Evolutionary conservation across 345 rosid species (phyloP), one percentile per base, ranked within the genome.

Genomic region (Gossypium arboreum): DNA sequence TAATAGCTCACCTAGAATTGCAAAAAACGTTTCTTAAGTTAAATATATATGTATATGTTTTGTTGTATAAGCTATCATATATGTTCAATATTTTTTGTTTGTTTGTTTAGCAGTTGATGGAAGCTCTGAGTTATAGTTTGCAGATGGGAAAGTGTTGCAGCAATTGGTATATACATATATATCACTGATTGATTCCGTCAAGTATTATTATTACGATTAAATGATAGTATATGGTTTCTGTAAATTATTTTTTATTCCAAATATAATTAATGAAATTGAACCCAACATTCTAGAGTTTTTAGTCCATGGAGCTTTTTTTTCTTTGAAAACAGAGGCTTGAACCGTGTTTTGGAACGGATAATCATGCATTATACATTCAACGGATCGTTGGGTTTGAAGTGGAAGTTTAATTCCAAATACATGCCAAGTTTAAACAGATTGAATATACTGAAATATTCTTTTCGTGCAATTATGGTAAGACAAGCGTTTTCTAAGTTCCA

Each of bases 181-280:
- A 1, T 68, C 41, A 34, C 12, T 2, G 6, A 47, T 68, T 68
- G 71, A 22, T 22, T 24, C 56, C 24, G 20, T 47, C 0, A 7
- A 68, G 18, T 47, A 68, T 68, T 47, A 68, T 68, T 47, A 22
- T 47, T 68, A n/a, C 51, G 12, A 65, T 41, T 18, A 41, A 65
- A 11, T 44, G 10, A 15, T 5, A 4, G 10, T 10, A 7, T 65
- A 11, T 43, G 16, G 52, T 44, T 18, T 65, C 17, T 65, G 69
- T 65, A 65, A 65, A 11, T 12, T 43, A 22, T 18, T 65, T 65
- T 8, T 65, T 10, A 4, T 41, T 43, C 51, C 51, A 41, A 43
- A 43, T 43, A 65, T 44, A 65, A 65, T 65, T 65, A 18, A n/a
- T 11, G 17, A 59, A 29, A 63, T 17, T 29, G 44, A 27, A 20